These are phyloP conservation scores for Brasenia schreberi DNA, from an alignment of 164 flowering plant genomes.

Conservation along the genomic window DNA sequence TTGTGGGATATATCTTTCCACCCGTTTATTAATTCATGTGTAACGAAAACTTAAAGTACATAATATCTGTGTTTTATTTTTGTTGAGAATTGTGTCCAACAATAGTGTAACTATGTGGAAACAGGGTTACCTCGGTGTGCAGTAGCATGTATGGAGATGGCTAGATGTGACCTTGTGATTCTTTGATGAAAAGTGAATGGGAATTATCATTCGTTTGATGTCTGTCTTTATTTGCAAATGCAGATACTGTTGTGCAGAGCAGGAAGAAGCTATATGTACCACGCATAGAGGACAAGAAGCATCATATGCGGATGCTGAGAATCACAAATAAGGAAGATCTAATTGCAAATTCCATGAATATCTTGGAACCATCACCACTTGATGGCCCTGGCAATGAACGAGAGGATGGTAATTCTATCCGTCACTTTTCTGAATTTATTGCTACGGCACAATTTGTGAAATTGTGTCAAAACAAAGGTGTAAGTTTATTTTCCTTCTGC, in stretches of 20 bases:
- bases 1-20: too few relatives aligned
- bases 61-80: too few relatives aligned
- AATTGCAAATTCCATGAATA: slow-evolving; percentile 87
- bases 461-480: background rate
- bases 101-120: too few relatives aligned
- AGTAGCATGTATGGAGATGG: too few relatives aligned
- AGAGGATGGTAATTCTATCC: slow-evolving; percentile 67
- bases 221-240: slow-evolving; percentile 14
- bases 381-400: slow-evolving; percentile 71
- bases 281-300: slow-evolving; percentile 89
- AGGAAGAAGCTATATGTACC: slow-evolving; percentile 83
- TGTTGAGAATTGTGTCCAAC: too few relatives aligned
- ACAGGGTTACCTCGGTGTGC: background rate
- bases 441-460: background rate
- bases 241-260: slow-evolving; percentile 27
- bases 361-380: slow-evolving; percentile 74
- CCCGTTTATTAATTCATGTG: too few relatives aligned
- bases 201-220: background rate
- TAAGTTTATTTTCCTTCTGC: background rate
- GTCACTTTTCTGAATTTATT: background rate
- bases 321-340: slow-evolving; percentile 68
- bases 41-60: too few relatives aligned
- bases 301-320: slow-evolving; percentile 85
- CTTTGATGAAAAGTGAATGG: background rate
- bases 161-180: background rate